These are phyloP conservation scores for Paracoccidioides brasiliensis DNA, from an alignment of 2,329 filamentous ascomycete genomes.

Conservation along the genomic window DNA sequence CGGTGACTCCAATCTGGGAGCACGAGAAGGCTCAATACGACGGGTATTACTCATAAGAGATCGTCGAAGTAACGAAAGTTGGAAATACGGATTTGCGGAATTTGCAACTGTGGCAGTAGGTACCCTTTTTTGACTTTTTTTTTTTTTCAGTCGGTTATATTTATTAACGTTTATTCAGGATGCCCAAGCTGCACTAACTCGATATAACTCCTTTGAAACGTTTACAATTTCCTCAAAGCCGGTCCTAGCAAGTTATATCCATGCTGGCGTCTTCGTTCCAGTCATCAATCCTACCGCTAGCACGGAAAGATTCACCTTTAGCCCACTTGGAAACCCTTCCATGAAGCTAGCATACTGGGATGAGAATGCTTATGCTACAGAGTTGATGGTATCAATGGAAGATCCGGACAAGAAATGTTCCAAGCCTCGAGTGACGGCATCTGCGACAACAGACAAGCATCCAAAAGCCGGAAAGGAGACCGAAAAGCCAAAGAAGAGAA, in stretches of 20 bases:
- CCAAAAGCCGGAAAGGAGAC: conserved; percentile 23
- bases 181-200: conserved; percentile 58
- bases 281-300: conserved; percentile 48
- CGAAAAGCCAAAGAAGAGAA: conserved; percentile 35
- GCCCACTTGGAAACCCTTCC: conserved; percentile 53
- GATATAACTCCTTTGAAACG: conserved; percentile 57
- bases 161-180: conserved; percentile 33
- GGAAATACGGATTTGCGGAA: conserved; percentile 74
- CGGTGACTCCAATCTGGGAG: conserved; percentile 51
- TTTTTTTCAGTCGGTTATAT: background rate
- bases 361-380: conserved; percentile 55
- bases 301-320: conserved; percentile 53
- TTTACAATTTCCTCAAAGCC: conserved; percentile 67
- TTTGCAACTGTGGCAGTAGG: conserved; percentile 55
- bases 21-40: conserved; percentile 59
- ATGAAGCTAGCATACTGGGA: conserved; percentile 67
- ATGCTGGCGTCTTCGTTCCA: conserved; percentile 73
- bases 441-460: conserved; percentile 8
- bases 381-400: conserved; percentile 45
- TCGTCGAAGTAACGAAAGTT: conserved; percentile 55
- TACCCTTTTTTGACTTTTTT: background rate
- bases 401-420: conserved; percentile 26
- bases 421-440: conserved; percentile 6
- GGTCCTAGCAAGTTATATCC: conserved; percentile 60
- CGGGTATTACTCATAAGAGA: conserved; percentile 68